Percentiles rank a stretch among this genome's conserved stretches.
Conservation (phyloP, 805 yeast genomes). For the Hanseniaspora thailandica region DNA sequence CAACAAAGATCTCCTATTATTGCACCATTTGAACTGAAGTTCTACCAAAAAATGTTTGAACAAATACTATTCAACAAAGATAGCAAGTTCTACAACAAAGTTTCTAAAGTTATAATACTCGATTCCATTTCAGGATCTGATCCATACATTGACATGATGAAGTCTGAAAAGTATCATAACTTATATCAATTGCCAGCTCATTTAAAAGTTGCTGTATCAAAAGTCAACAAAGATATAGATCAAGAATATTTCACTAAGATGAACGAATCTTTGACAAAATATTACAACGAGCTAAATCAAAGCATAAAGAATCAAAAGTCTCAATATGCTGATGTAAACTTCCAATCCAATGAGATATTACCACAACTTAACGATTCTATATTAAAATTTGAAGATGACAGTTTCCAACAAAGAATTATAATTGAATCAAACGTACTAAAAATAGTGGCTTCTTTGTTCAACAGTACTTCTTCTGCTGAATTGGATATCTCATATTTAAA, state of each 20-base stretch:
- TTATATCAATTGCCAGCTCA: slow-evolving; percentile 2
- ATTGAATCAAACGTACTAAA: not conserved
- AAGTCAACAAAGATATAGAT: not conserved
- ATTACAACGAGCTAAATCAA: not conserved
- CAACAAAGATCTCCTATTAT: slow-evolving; percentile 79
- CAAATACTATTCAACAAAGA: slow-evolving; percentile 31
- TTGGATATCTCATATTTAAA: slow-evolving; percentile 34
- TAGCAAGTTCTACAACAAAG: slow-evolving; percentile 20
- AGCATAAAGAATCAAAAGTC: slow-evolving; percentile 11
- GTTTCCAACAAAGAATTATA: slow-evolving; percentile 1
- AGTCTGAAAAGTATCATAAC: slow-evolving; percentile 14
- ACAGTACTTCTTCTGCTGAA: slow-evolving; percentile 9
- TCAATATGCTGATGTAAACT: slow-evolving; percentile 8
- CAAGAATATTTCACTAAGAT: not conserved
- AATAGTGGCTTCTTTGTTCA: not conserved
- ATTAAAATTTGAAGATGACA: not conserved
- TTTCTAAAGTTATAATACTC: slow-evolving; percentile 41
- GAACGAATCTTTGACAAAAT: not conserved
- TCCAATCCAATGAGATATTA: slow-evolving; percentile 17
- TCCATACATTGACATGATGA: slow-evolving; percentile 18
- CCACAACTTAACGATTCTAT: slow-evolving; percentile 16
- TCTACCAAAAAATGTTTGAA: slow-evolving; percentile 40
- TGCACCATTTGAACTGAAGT: slow-evolving; percentile 45
- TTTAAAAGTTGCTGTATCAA: slow-evolving; percentile 5
- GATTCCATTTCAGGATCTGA: slow-evolving; percentile 64